Evolutionary conservation across 2,329 filamentous ascomycete genomes (phyloP), one percentile per base, ranked within the genome.

Genomic region (Arthrocladium fulminans): DNA sequence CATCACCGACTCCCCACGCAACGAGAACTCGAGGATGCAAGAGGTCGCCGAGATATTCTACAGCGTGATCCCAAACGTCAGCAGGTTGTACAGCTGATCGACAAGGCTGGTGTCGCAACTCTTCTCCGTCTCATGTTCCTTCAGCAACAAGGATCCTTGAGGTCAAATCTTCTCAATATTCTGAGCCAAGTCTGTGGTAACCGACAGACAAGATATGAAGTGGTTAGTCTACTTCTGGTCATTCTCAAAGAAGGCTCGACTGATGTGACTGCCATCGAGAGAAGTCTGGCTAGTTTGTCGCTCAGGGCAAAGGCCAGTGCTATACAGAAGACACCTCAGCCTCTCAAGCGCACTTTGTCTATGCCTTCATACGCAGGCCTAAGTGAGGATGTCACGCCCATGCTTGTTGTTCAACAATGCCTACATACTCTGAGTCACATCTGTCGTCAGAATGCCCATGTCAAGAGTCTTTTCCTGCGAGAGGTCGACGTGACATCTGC

Each of bases 61-160:
- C 44, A 69, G 65, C 38, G 73, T 72, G 47, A 71, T 65, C 66
- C 50, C 62, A 56, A 67, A 79, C 61, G 64, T 64, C 83, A 87
- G 19, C 83, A 87, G 19, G 85, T 94, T 50, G 86, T 95, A 20
- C 92, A 98, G 64, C 95, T 98, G 84, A 79, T 98, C 24, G 92
- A 98, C 66, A 96, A 95, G 68, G 79, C 89, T 40, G 92, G 94
- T 22, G 83, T 98, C 56, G 92, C 94, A 22, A 97, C 92, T n/a
- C 73, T 98, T 27, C 75, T 98, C 37, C 86, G 94, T n/a, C 77
- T 98, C 8, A 96, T 98, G 90, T 98, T 98, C 65, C 88, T 97
- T 59, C 85, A 87, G 41, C 87, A 96, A 56, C 86, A 90, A 55
- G 87, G 86, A 19, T 92, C 86, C 53, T 84, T 92, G 42, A 86